A percentile compares a stretch with the other conserved stretches of the same genome.
phyloP scores from a whole-genome alignment of 2,329 filamentous ascomycete species.

The Paraphoma sp. region DNA sequence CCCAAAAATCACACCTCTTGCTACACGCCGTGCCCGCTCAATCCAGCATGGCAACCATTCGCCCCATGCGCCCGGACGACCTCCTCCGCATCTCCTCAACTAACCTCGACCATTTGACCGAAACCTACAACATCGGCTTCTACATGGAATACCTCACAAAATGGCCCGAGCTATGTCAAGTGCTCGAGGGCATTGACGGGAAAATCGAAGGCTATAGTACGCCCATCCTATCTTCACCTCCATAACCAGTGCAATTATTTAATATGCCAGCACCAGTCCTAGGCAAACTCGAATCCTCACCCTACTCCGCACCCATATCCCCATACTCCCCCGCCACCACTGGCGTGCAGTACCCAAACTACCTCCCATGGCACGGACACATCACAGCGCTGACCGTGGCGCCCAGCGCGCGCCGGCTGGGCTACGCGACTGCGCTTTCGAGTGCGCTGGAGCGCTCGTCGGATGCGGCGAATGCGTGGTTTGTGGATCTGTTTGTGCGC shows the following conservation, averaged over 20 bases:
- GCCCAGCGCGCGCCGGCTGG: conserved; percentile 82
- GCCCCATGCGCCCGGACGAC: conserved; percentile 73
- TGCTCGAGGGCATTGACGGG: conserved; percentile 85
- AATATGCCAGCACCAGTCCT: conserved; percentile 68
- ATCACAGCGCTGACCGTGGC: conserved; percentile 95
- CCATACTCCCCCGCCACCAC: conserved; percentile 68
- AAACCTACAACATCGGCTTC: conserved; percentile 95
- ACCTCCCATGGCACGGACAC: conserved; percentile 99
- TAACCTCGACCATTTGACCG: conserved; percentile 95
- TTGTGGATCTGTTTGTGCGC: conserved; percentile 93
- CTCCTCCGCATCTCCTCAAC: conserved; percentile 90
- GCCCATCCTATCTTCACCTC: conserved; percentile 34
- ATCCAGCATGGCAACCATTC: conserved; percentile 77
- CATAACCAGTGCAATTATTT: neutral
- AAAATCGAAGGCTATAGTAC: conserved; percentile 93
- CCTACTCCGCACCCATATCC: conserved; percentile 75
- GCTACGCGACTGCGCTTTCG: conserved; percentile 84
- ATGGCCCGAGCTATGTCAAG: conserved; percentile 94
- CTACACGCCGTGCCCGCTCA: neutral
- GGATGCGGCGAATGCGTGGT: conserved; percentile 86
- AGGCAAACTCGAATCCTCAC: conserved; percentile 86
- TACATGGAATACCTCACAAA: conserved; percentile 95
- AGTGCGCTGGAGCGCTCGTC: conserved; percentile 82
- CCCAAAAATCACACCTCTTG: neutral
- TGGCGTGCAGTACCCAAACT: conserved; percentile 61